phyloP scores from a whole-genome alignment of 2,329 filamentous ascomycete species.

The Diaporthe amygdali region DNA sequence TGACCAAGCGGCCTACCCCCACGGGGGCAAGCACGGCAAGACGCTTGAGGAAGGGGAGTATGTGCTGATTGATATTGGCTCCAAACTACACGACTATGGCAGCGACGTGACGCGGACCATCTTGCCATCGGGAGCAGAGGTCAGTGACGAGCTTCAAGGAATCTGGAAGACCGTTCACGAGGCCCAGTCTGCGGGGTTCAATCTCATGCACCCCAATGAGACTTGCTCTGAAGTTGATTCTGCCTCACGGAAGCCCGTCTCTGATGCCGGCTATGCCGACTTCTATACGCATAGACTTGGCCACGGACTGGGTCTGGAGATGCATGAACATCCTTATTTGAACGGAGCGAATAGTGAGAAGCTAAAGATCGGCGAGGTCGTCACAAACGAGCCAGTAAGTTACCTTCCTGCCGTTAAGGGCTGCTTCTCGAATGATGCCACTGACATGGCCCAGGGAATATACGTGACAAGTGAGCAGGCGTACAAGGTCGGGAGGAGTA shows the following conservation, averaged over 20 bases:
- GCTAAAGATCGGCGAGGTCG: constrained; percentile 32
- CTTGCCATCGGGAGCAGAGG: constrained; percentile 29
- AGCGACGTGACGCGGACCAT: constrained; percentile 37
- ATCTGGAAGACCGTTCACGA: constrained; percentile 33
- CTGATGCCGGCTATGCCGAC: constrained; percentile 30
- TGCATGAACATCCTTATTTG: constrained; percentile 37
- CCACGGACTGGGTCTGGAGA: constrained; percentile 35
- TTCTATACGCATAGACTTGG: constrained; percentile 36
- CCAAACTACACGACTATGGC: constrained; percentile 34
- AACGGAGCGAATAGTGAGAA: constrained; percentile 36
- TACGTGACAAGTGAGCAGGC: constrained; percentile 38
- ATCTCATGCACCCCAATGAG: constrained; percentile 33
- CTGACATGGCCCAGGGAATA: constrained; percentile 29
- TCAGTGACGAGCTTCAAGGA: constrained; percentile 32
- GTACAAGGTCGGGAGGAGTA: constrained; percentile 28
- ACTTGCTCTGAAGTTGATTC: constrained; percentile 35
- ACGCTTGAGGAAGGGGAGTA: constrained; percentile 33
- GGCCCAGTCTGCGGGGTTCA: constrained; percentile 33
- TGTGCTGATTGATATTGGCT: constrained; percentile 36
- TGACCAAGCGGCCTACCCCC: constrained; percentile 35
- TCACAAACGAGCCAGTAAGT: constrained; percentile 36
- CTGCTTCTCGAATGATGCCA: neutral
- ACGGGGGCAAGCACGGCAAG: constrained; percentile 34
- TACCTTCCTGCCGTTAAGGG: neutral
- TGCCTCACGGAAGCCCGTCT: constrained; percentile 32